Conservation (phyloP, 306 rosid genomes). For the Malus orientalis region DNA sequence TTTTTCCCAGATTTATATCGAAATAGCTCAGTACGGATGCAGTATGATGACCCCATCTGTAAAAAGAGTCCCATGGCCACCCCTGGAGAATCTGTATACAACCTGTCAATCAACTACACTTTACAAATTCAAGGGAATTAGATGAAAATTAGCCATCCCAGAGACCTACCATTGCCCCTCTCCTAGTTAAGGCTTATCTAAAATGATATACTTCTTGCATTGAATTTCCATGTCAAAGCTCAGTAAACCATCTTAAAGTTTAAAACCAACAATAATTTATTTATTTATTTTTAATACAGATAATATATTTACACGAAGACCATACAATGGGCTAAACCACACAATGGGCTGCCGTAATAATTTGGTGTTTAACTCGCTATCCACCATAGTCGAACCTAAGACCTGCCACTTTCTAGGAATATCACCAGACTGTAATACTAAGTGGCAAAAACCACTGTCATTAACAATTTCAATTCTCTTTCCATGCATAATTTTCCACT, state of each 20-base stretch:
- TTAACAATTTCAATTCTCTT: neutral
- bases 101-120: constrained; percentile 2
- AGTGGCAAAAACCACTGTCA: neutral
- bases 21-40: constrained; percentile 20
- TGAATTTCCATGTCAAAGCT: neutral
- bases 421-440: too few relatives aligned
- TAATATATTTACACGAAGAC: neutral
- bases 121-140: neutral
- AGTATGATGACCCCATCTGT: constrained; percentile 27
- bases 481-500: neutral
- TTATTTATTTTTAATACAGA: too few relatives aligned
- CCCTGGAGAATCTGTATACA: constrained; percentile 3
- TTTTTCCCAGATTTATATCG: constrained; percentile 23
- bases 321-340: neutral
- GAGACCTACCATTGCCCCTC: neutral
- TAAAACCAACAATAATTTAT: neutral
- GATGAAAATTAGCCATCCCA: neutral
- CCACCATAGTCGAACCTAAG: neutral
- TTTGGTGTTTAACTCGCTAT: neutral
- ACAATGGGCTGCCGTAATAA: neutral
- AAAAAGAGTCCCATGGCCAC: constrained; percentile 51
- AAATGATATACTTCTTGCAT: neutral
- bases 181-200: neutral
- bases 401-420: neutral
- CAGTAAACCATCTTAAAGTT: neutral